These are phyloP conservation scores for Gossypium stocksii DNA, from an alignment of 345 rosid genomes.

Conservation along the genomic window DNA sequence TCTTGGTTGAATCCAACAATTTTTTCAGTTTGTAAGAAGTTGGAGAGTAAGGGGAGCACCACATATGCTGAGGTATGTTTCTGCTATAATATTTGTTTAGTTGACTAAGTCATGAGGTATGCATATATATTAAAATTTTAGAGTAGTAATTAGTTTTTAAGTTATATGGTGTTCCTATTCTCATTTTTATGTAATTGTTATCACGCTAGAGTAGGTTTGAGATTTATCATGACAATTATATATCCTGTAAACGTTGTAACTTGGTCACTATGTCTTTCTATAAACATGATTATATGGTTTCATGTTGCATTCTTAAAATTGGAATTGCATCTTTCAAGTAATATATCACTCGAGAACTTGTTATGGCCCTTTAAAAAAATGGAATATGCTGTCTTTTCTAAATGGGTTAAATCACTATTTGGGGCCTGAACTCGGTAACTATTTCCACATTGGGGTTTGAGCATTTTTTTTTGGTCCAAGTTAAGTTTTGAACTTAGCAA, in stretches of 20 bases:
- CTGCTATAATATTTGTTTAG: not conserved
- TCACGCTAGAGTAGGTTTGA: not conserved
- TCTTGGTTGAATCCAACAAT: conserved; percentile 3
- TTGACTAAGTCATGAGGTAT: not conserved
- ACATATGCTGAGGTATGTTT: conserved; percentile 40
- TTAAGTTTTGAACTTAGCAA: too few species aligned
- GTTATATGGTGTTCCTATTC: not conserved
- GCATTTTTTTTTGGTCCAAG: too few species aligned
- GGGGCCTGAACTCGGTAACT: too few species aligned
- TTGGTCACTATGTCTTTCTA: not conserved
- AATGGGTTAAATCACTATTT: too few species aligned
- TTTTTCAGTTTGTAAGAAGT: conserved; percentile 39
- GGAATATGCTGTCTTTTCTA: too few species aligned
- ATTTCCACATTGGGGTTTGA: too few species aligned
- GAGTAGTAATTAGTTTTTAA: not conserved
- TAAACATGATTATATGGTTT: not conserved
- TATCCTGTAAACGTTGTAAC: not conserved
- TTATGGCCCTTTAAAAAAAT: too few species aligned
- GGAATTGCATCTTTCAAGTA: not conserved
- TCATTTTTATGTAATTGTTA: not conserved
- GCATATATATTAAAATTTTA: not conserved
- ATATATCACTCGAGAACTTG: not conserved
- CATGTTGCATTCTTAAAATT: not conserved
- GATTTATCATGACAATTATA: not conserved
- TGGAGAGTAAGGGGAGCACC: conserved; percentile 45